Evolutionary conservation across 2,329 filamentous ascomycete species (phyloP).

Genomic region (Zopfia rhizophila): DNA sequence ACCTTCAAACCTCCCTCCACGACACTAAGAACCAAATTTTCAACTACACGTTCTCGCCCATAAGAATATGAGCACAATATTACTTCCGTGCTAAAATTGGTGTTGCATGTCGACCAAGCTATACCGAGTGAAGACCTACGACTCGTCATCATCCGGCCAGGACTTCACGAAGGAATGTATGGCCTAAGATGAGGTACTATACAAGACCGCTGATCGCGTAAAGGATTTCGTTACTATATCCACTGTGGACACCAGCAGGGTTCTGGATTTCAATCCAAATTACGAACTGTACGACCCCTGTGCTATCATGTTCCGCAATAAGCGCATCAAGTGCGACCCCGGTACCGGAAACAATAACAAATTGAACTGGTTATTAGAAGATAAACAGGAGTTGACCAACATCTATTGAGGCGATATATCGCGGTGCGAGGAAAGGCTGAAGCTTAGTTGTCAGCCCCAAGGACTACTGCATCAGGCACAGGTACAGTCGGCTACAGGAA

Average conservation of each 20-base stretch:
- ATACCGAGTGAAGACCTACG: slow-evolving; percentile 83
- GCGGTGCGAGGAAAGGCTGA: slow-evolving; percentile 92
- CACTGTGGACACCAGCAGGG: slow-evolving; percentile 76
- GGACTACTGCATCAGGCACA: slow-evolving; percentile 75
- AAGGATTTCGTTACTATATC: slow-evolving; percentile 93
- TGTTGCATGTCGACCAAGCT: slow-evolving; percentile 97
- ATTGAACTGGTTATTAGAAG: slow-evolving; percentile 89
- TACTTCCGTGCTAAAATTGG: slow-evolving; percentile 83
- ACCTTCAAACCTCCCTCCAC: no score
- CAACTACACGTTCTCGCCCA: no score
- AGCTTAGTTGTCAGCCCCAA: slow-evolving; percentile 95
- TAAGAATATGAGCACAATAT: no score
- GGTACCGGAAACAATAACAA: slow-evolving; percentile 97
- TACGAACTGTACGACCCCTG: slow-evolving; percentile 88
- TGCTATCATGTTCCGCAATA: slow-evolving; percentile 83
- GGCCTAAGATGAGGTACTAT: slow-evolving; percentile 35
- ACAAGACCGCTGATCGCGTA: slow-evolving; percentile 58
- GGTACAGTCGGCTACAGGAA: no score
- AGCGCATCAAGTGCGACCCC: slow-evolving; percentile 36
- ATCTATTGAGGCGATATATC: slow-evolving; percentile 96
- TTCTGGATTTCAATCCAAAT: slow-evolving; percentile 94
- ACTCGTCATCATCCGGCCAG: slow-evolving; percentile 83
- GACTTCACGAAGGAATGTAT: slow-evolving; percentile 78
- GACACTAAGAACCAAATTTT: no score
- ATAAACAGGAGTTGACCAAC: slow-evolving; percentile 97